Conservation (phyloP, 441 rosid species). For the Viola pubescens region DNA sequence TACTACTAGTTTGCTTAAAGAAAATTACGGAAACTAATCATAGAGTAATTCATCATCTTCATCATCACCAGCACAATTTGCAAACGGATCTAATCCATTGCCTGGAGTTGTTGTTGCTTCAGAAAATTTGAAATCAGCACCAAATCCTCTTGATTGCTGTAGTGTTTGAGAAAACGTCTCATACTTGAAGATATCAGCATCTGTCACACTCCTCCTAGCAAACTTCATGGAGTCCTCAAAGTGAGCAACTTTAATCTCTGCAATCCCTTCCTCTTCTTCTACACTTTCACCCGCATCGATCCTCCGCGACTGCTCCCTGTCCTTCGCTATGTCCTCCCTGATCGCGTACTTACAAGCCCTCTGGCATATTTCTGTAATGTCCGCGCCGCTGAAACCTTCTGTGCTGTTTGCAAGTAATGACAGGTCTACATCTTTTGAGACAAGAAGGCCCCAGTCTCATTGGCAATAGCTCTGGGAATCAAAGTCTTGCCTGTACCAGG, state of each 20-base stretch:
- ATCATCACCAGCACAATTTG: neutral
- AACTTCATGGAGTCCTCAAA: constrained; percentile 41
- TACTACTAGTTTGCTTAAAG: no score
- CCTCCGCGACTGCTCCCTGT: no score
- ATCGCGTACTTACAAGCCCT: constrained; percentile 19
- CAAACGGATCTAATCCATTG: neutral
- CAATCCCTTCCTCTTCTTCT: constrained; percentile 30
- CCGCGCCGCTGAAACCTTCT: constrained; percentile 18
- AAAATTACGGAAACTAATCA: no score
- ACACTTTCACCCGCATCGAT: no score
- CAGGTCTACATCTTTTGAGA: constrained; percentile 13
- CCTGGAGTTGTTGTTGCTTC: neutral
- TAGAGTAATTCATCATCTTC: neutral
- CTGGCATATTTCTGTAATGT: constrained; percentile 17
- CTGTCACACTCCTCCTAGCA: constrained; percentile 37
- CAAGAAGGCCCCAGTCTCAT: constrained; percentile 21
- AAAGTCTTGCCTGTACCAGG: neutral
- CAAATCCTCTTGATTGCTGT: neutral
- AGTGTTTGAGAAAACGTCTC: constrained; percentile 8
- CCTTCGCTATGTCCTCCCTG: constrained; percentile 29
- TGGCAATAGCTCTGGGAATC: constrained; percentile 24
- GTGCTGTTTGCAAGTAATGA: constrained; percentile 12
- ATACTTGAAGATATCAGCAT: constrained; percentile 35
- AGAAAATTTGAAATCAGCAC: neutral
- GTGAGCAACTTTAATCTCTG: constrained; percentile 37